A percentile compares a stretch with the other conserved stretches of the same genome.
phyloP scores from a whole-genome alignment of 2,329 filamentous ascomycete species.

The Ophiostoma sp. region DNA sequence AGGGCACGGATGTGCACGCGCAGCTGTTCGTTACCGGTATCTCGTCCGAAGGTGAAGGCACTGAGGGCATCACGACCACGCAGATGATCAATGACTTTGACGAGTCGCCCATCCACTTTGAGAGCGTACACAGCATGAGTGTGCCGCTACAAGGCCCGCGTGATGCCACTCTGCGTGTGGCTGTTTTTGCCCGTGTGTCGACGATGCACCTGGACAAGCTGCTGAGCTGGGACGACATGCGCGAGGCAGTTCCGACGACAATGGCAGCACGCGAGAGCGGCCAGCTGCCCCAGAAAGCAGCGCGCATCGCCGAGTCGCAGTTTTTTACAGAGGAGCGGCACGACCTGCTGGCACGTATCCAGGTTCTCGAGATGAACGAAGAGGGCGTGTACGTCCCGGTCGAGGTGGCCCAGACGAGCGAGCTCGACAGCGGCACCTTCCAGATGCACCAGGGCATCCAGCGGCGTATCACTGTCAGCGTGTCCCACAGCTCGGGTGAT shows the following conservation, averaged over 20 bases:
- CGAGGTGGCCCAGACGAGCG: constrained; percentile 80
- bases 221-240: constrained; percentile 98
- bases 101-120: constrained; percentile 84
- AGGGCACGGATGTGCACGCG: constrained; percentile 91
- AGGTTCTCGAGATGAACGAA: constrained; percentile 88
- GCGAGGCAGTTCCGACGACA: constrained; percentile 63
- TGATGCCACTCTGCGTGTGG: constrained; percentile 72
- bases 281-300: constrained; percentile 40
- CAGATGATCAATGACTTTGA: constrained; percentile 93
- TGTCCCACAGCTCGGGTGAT: constrained; percentile 89
- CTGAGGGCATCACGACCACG: constrained; percentile 83
- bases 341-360: constrained; percentile 80
- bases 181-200: constrained; percentile 86
- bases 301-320: constrained; percentile 81
- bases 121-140: constrained; percentile 98
- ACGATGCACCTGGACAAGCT: constrained; percentile 94
- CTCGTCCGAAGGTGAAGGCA: constrained; percentile 56
- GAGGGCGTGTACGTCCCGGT: constrained; percentile 86
- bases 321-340: constrained; percentile 92
- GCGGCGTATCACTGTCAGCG: constrained; percentile 74
- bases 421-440: constrained; percentile 82
- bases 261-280: constrained; percentile 38
- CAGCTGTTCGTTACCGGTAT: constrained; percentile 93
- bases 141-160: constrained; percentile 72
- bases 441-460: constrained; percentile 94